phyloP scores from a whole-genome alignment of 2,329 filamentous ascomycete species.

The Penicillium sp. region DNA sequence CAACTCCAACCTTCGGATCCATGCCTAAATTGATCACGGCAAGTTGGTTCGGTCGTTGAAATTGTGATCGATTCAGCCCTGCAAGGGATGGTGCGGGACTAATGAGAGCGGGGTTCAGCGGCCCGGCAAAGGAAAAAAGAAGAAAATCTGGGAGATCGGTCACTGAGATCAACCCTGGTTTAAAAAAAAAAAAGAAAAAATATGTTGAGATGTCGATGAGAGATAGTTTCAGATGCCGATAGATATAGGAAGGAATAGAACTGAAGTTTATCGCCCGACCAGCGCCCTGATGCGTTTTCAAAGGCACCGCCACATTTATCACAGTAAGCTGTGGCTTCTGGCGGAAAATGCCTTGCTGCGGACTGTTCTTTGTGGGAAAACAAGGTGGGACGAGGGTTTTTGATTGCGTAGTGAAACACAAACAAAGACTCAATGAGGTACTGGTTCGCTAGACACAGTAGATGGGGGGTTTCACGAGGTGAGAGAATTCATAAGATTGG shows the following conservation, averaged over 20 bases:
- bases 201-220: too few relatives aligned
- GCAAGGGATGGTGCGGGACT: constrained; percentile 8
- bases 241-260: too few relatives aligned
- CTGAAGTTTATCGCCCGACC: not conserved
- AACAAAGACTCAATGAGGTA: too few relatives aligned
- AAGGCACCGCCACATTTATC: not conserved
- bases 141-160: not conserved
- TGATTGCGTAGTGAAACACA: too few relatives aligned
- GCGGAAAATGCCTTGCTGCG: not conserved
- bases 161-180: not conserved
- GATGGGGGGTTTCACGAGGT: too few relatives aligned
- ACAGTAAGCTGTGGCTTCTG: not conserved
- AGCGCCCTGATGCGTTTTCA: not conserved
- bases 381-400: not conserved
- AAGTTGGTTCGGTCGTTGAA: not conserved
- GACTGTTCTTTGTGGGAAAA: not conserved
- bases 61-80: constrained; percentile 2
- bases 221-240: too few relatives aligned
- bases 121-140: not conserved
- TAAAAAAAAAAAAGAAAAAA: not conserved
- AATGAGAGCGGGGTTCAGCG: constrained; percentile 5
- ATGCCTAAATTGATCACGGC: constrained; percentile 8
- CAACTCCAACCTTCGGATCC: constrained; percentile 51
- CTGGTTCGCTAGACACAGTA: too few relatives aligned
- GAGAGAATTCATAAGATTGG: too few relatives aligned